Percentiles rank a stretch among this genome's conserved stretches.
phyloP scores from a whole-genome alignment of 179 eudicot species.

The Beta macrorhiza region DNA sequence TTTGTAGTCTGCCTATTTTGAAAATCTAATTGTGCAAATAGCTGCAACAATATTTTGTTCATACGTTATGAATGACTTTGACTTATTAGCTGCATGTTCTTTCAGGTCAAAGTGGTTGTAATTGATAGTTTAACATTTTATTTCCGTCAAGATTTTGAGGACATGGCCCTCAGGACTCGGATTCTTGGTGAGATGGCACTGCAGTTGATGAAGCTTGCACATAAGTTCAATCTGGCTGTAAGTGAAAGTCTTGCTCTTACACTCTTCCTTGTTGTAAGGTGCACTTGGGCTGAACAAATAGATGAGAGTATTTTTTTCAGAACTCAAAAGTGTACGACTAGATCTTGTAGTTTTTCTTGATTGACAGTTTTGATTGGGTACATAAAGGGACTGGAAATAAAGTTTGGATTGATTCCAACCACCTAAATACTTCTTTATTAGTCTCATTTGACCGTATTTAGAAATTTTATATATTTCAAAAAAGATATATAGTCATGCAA shows the following conservation, averaged over 20 bases:
- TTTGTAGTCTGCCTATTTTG: no score
- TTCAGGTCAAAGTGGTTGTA: conserved; percentile 80
- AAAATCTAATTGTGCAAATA: no score
- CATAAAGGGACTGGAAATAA: background rate
- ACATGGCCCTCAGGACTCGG: conserved; percentile 87
- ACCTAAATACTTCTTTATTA: no score
- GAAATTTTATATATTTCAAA: no score
- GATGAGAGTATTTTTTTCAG: background rate
- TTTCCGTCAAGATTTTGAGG: conserved; percentile 97
- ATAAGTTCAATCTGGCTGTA: conserved; percentile 73
- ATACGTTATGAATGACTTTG: background rate
- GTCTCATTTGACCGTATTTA: no score
- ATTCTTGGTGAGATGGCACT: conserved; percentile 78
- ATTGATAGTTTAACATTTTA: conserved; percentile 89
- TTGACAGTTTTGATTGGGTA: background rate
- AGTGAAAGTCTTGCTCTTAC: conserved; percentile 27
- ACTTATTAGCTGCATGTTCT: conserved; percentile 9
- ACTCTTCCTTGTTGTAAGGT: background rate
- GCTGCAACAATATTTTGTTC: background rate
- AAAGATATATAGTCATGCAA: no score
- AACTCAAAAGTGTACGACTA: background rate
- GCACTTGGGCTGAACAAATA: background rate
- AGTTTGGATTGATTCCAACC: no score
- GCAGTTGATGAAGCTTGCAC: conserved; percentile 86
- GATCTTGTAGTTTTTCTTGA: no score